Evolutionary conservation across 2,329 filamentous ascomycete genomes (phyloP).

Genomic region (Cadophora malorum): DNA sequence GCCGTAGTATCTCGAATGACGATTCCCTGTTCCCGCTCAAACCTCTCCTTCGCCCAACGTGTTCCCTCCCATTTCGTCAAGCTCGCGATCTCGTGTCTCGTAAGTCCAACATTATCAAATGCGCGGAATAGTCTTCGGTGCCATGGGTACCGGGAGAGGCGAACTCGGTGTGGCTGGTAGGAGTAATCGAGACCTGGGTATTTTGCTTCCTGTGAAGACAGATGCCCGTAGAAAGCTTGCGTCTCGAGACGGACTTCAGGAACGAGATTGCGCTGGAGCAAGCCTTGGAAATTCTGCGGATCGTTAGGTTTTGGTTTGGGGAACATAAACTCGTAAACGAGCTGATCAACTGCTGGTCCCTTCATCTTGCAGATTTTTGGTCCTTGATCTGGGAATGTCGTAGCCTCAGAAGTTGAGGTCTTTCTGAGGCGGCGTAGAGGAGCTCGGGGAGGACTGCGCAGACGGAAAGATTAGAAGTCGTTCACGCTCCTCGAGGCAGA

Average conservation of each 20-base stretch:
- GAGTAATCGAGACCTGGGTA: constrained; percentile 84
- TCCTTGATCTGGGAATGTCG: constrained; percentile 19
- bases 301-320: constrained; percentile 71
- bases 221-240: constrained; percentile 74
- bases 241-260: constrained; percentile 79
- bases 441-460: constrained; percentile 22
- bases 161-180: constrained; percentile 73
- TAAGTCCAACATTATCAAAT: constrained; percentile 74
- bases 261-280: constrained; percentile 74
- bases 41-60: constrained; percentile 81
- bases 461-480: constrained; percentile 15
- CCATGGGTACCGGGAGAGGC: constrained; percentile 79
- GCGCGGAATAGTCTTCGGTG: constrained; percentile 78
- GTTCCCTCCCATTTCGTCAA: constrained; percentile 86
- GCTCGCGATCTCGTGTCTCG: constrained; percentile 70
- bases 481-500: constrained; percentile 15
- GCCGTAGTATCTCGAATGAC: constrained; percentile 74
- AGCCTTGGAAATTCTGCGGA: constrained; percentile 72
- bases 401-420: constrained; percentile 28
- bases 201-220: constrained; percentile 80
- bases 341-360: constrained; percentile 70
- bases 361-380: constrained; percentile 62
- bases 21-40: constrained; percentile 76
- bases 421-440: constrained; percentile 31
- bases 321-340: constrained; percentile 78